Evolutionary conservation across 805 yeast genomes (phyloP).

Genomic region (Saccharomycopsis fodiens): DNA sequence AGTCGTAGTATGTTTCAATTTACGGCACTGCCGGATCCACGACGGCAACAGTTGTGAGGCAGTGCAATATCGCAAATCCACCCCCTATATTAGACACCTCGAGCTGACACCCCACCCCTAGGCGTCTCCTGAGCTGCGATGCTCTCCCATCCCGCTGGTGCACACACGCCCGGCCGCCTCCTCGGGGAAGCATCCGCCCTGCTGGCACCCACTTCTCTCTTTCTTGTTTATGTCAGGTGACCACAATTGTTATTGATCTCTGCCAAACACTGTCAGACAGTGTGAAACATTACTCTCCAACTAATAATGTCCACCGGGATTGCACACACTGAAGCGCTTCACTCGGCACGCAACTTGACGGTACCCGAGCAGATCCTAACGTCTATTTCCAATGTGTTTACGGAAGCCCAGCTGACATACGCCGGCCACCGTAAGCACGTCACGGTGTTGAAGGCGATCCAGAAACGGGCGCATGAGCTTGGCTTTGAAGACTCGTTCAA

Average conservation of each 20-base stretch:
- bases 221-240: background rate
- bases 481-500: conserved; percentile 53
- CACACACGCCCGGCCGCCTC: too few relatives aligned
- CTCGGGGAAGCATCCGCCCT: too few relatives aligned
- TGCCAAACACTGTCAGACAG: background rate
- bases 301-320: conserved; percentile 1
- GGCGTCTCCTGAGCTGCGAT: too few relatives aligned
- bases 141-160: too few relatives aligned
- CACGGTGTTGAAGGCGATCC: conserved; percentile 52
- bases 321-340: conserved; percentile 4
- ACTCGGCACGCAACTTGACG: conserved; percentile 3
- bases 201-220: too few relatives aligned
- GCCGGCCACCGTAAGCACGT: conserved; percentile 75
- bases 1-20: too few relatives aligned
- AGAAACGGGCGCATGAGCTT: conserved; percentile 44
- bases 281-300: too few relatives aligned
- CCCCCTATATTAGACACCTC: too few relatives aligned
- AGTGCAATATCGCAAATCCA: too few relatives aligned
- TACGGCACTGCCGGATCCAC: too few relatives aligned
- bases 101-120: too few relatives aligned
- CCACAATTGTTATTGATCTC: background rate
- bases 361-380: conserved; percentile 32
- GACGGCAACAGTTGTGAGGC: too few relatives aligned
- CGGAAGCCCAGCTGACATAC: conserved; percentile 66
- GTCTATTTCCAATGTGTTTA: conserved; percentile 63